Percentiles rank a stretch among this genome's conserved stretches.
Evolutionary conservation across 192 early-diverging fungal species (phyloP).

Genomic region (Podila minutissima): DNA sequence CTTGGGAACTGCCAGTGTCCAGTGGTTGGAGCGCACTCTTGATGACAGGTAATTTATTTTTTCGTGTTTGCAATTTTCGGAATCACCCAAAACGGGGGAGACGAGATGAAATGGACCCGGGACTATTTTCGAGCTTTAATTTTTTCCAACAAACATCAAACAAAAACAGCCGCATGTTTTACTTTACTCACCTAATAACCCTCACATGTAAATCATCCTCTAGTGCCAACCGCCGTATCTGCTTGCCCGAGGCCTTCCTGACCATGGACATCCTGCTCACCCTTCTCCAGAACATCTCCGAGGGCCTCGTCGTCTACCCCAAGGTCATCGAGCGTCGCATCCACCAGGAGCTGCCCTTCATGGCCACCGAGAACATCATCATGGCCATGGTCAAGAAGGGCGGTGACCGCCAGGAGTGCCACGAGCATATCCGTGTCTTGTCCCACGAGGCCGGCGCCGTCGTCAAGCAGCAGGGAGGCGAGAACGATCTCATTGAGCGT

Average conservation of each 20-base stretch:
- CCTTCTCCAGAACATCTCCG: constrained; percentile 94
- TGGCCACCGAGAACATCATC: constrained; percentile 99
- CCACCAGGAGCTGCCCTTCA: constrained; percentile 95
- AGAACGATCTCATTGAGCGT: constrained; percentile 96
- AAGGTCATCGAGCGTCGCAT: constrained; percentile 93
- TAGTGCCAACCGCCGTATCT: constrained; percentile 94
- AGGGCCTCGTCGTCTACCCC: constrained; percentile 98
- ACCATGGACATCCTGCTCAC: constrained; percentile 97
- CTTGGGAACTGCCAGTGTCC: constrained; percentile 88
- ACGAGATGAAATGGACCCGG: neutral
- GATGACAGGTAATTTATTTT: constrained; percentile 76
- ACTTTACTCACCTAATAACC: neutral
- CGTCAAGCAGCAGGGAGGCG: constrained; percentile 92
- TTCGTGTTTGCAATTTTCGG: neutral
- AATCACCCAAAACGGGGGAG: neutral
- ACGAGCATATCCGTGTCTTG: constrained; percentile 97
- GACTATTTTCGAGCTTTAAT: too few relatives aligned
- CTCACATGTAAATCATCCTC: neutral
- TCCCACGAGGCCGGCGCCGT: constrained; percentile 90
- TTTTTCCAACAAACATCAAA: neutral
- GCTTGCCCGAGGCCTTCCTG: constrained; percentile 95
- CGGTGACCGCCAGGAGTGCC: constrained; percentile 94
- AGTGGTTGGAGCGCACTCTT: constrained; percentile 98
- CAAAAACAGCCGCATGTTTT: neutral
- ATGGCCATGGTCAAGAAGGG: constrained; percentile 99